Base-by-base conservation (phyloP, 208 protist species). In the Crithidia sp. region DNA sequence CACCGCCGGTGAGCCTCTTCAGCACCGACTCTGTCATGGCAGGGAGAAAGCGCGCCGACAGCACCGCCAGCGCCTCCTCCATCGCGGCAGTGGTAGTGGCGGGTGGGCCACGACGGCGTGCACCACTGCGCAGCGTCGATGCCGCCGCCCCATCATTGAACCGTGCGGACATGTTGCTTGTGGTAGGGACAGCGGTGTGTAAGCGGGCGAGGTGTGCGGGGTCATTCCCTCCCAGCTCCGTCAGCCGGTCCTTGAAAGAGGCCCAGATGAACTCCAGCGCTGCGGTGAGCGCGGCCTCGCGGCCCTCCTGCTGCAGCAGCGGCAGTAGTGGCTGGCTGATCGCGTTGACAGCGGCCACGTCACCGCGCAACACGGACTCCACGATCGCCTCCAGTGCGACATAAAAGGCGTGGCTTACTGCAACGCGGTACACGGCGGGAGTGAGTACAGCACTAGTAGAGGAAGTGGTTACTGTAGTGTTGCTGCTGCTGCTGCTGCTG, bases 11-110 rank as follows among this genome's bases (percentile, higher is more conserved):
- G 28, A 74, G 43, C 60, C 55, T 10, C 61, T 62, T 67, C 54
- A 74, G 40, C 12, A 65, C 74, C 10, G 66, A 36, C 57, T 91
- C 83, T 9, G 79, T 76, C 41, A 91, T 76, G 65, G 71, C 81
- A 28, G 80, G 70, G 7, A 86, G 65, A 58, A 85, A 83, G 10
- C 85, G 68, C 37, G 79, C 19, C 3, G 80, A 72, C 53, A 86
- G 74, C 67, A 79, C 54, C 62, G 83, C 76, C n/a, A 90, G 72
- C 12, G 80, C 74, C 13, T 64, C 58, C 60, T 87, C 80, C 59
- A 86, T 74, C 19, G 60, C 67, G 5, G 49, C 52, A 10, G 77
- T 64, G 40, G 72, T 62, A 9, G 41, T 17, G 40, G 13, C 43
- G 16, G 39, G 54, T 1, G 28, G 28, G 28, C 28, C 28, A 28